Percentiles rank a stretch among this genome's conserved stretches.
Conservation (phyloP, 2,329 filamentous ascomycete species). For the Huntiella savannae region DNA sequence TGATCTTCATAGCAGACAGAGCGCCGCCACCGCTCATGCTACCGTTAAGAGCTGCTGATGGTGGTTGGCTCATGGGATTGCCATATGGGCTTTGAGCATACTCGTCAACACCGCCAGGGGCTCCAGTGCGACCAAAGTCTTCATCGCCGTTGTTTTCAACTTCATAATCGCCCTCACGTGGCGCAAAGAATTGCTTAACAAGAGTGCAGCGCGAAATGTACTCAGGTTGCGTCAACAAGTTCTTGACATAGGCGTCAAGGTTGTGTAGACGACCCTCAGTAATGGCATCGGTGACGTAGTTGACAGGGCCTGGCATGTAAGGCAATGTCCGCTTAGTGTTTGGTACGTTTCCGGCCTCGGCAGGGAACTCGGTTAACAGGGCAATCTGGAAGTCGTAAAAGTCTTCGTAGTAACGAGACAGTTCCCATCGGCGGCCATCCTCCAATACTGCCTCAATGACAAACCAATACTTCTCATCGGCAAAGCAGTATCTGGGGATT, state of each 20-base stretch:
- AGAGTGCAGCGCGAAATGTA: constrained; percentile 73
- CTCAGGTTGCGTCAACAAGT: constrained; percentile 60
- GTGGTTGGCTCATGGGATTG: constrained; percentile 23
- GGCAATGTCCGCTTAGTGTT: constrained; percentile 65
- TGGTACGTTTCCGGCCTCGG: constrained; percentile 75
- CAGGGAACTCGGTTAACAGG: constrained; percentile 75
- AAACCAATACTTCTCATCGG: constrained; percentile 98
- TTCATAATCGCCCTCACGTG: constrained; percentile 80
- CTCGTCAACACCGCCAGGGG: neutral
- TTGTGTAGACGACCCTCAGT: constrained; percentile 85
- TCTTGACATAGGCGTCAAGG: constrained; percentile 88
- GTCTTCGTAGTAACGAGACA: constrained; percentile 90
- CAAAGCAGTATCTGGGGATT: constrained; percentile 86
- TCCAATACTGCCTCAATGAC: constrained; percentile 83
- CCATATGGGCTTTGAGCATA: neutral
- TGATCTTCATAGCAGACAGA: constrained; percentile 61
- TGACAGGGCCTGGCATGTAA: constrained; percentile 96
- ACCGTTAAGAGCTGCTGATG: constrained; percentile 24
- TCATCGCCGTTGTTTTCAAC: constrained; percentile 66
- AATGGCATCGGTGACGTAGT: constrained; percentile 94
- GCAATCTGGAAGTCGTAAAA: constrained; percentile 98
- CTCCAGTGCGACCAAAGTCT: constrained; percentile 33
- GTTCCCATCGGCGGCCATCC: constrained; percentile 78
- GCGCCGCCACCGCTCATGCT: neutral
- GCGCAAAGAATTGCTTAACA: constrained; percentile 79